Base-by-base conservation (phyloP, 2,329 filamentous ascomycete species). In the Fusarium phyllophilum region DNA sequence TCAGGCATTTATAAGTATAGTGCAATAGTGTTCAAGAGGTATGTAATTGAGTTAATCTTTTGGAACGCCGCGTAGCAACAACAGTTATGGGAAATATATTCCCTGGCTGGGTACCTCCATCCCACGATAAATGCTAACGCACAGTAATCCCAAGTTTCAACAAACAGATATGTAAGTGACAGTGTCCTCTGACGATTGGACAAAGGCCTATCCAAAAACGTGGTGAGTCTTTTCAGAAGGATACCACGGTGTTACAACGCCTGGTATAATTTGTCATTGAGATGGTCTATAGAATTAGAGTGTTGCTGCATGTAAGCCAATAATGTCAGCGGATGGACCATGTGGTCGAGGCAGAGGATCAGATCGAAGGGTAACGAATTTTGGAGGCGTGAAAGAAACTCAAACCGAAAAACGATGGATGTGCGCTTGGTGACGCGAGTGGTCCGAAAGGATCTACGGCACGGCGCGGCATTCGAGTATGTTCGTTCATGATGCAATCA, bases 321-420 rank as follows among this genome's bases (percentile, higher is more conserved):
- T 78, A 57, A 39, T 62, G 66, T 65, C 38, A 36, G 31, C 41
- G 69, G n/a, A 74, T 59, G 52, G 39, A 14, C 69, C 76, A 78
- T 78, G 76, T 78, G 76, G 73, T 72, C 66, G 58, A 71, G 66
- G 68, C 33, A 78, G 71, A 78, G 76, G 76, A 58, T 44, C 58
- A 69, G 62, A 68, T 60, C 59, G 36, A 69, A 56, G 58, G 61
- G 36, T 52, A 62, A 36, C 70, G 51, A 52, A 39, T 31, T 17
- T 39, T 41, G 34, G 34, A 62, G 52, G 24, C 26, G 52, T 20
- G 51, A 44, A 58, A 44, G 57, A 57, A 41, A 26, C 22, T 51
- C 12, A 10, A 61, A 44, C 45, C 33, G 49, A 65, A 61, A 61
- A 62, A 42, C 41, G 56, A 74, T 48, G 59, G 59, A 56, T 68